Percentiles rank a stretch among this genome's conserved stretches.
phyloP scores from a whole-genome alignment of 805 yeast genomes.

The Starmerella geochares region DNA sequence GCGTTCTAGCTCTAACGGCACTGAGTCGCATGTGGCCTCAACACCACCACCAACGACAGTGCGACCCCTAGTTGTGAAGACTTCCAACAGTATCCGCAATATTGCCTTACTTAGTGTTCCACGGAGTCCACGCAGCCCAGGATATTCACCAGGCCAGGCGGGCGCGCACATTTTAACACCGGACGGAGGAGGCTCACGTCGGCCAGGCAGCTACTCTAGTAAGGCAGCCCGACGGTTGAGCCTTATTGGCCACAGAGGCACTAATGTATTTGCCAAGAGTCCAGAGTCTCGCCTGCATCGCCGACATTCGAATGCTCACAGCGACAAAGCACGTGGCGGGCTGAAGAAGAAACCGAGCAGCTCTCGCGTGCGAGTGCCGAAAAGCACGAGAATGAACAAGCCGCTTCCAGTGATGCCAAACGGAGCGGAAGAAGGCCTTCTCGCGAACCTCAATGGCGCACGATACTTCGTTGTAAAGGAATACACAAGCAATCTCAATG shows the following conservation, averaged over 20 bases:
- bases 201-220: background rate
- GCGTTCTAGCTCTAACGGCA: background rate
- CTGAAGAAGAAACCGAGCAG: background rate
- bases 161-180: background rate
- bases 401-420: slow-evolving; percentile 23
- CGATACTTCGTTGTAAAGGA: slow-evolving; percentile 55
- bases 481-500: slow-evolving; percentile 70
- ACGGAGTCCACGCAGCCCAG: slow-evolving; percentile 18
- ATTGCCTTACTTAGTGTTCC: slow-evolving; percentile 13
- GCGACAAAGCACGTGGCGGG: background rate
- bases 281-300: background rate
- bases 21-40: background rate
- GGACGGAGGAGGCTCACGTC: background rate
- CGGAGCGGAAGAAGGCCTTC: slow-evolving; percentile 18
- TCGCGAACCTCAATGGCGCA: slow-evolving; percentile 21
- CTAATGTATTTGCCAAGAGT: background rate
- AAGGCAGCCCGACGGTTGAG: background rate
- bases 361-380: background rate
- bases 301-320: background rate
- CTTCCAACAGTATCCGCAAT: slow-evolving; percentile 6
- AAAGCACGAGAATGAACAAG: slow-evolving; percentile 16
- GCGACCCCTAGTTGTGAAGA: background rate
- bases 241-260: background rate
- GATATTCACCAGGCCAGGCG: slow-evolving; percentile 10
- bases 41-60: background rate